Base-by-base conservation (phyloP, 805 yeast species). In the Wickerhamiella sergipiensis region DNA sequence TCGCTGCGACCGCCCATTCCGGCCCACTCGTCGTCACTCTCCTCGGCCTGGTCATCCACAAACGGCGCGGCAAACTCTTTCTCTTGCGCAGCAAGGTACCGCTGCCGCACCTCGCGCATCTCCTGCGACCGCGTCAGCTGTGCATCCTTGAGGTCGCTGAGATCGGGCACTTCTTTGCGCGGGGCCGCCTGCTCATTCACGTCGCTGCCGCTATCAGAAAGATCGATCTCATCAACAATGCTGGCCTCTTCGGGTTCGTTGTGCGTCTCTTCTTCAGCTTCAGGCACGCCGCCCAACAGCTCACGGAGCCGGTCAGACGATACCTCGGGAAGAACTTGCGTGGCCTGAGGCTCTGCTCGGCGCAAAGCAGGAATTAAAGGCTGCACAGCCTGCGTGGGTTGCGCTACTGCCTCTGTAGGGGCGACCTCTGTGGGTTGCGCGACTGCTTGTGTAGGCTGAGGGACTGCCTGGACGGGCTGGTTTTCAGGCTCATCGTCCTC, bases 1-100 rank as follows among this genome's bases (percentile, higher is more conserved):
- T 52, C 52, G 10, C 24, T 53, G 1, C 39, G 43, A 9, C 50
- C 43, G 2, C 55, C 55, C 9, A 53, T 51, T 8, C 52, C 53
- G 10, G 51, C 52, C 43, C 52, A 54, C 24, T 57, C 61, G 18
- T 57, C 61, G 7, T 57, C 61, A 33, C 59, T 56, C 36, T 57
- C 60, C 40, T 56, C 58, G 19, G 62, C 62, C 50, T 59, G 55
- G 26, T 47, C 55, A 21, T 59, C 62, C 2, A 59, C 45, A 29
- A 50, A 51, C 22, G 43, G 44, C 8, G 39, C 22, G 1, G 10
- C 17, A 23, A n/a, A n/a, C 40, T 40, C 44, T 19, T 39, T 39
- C n/a, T 45, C 50, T 29, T 47, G 52, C 17, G 52, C 50, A 2
- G 38, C 45, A 3, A 45, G 50, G 43, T 39, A 50, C 19, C 55